Evolutionary conservation across 306 rosid genomes (phyloP).

Genomic region (Prunus mongolica): DNA sequence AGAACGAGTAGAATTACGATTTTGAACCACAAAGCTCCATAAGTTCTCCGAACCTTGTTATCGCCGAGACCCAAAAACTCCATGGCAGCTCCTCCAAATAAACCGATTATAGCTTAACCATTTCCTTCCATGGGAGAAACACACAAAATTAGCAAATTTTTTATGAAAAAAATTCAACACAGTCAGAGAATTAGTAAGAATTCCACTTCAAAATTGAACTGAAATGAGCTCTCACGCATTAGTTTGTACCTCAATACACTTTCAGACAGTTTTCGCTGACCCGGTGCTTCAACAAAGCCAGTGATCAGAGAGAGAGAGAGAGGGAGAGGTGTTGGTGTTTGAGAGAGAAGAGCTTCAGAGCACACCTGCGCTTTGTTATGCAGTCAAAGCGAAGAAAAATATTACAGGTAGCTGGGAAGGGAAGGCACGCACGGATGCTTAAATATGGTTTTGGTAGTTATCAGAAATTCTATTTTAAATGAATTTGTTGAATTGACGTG

Average conservation of each 20-base stretch:
- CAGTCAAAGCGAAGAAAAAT: constrained; percentile 15
- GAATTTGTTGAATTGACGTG: neutral
- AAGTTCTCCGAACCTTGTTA: constrained; percentile 12
- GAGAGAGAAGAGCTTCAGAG: neutral
- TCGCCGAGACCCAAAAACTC: constrained; percentile 14
- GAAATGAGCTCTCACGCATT: neutral
- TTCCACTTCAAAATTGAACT: neutral
- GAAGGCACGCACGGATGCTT: neutral
- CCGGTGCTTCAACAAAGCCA: neutral
- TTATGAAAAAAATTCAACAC: neutral
- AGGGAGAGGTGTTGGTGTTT: neutral
- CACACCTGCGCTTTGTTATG: neutral
- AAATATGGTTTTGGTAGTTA: neutral
- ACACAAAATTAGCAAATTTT: neutral
- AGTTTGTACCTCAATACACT: neutral
- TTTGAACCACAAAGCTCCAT: constrained; percentile 26
- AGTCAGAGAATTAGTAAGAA: neutral
- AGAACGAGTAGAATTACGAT: constrained; percentile 11
- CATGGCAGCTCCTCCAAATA: constrained; percentile 23
- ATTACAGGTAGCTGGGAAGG: constrained; percentile 6
- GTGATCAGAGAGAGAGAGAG: no score
- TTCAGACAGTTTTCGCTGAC: neutral
- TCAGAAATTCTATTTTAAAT: neutral
- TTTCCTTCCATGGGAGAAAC: constrained; percentile 1
- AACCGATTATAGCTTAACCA: constrained; percentile 8